These are phyloP conservation scores for Rutstroemia sp. DNA, from an alignment of 2,329 filamentous ascomycete genomes.

Conservation along the genomic window DNA sequence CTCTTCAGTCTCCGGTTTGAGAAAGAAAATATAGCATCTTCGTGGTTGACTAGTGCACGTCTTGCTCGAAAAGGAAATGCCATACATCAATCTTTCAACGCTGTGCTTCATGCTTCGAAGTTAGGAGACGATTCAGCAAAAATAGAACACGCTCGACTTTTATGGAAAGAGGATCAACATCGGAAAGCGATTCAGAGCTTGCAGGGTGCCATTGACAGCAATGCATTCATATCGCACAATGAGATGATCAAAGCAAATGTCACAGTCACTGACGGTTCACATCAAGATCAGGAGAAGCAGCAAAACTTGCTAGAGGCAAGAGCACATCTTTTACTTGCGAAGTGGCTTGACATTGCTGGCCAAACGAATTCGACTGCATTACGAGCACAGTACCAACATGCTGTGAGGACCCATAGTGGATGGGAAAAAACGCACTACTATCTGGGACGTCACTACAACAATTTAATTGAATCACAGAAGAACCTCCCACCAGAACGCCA, in stretches of 20 bases:
- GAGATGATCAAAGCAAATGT: conserved; percentile 16
- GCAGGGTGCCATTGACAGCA: conserved; percentile 74
- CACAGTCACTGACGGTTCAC: conserved; percentile 11
- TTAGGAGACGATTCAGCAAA: conserved; percentile 81
- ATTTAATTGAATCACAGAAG: conserved; percentile 85
- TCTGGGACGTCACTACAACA: conserved; percentile 94
- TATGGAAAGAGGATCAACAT: conserved; percentile 91
- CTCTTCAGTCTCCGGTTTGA: conserved; percentile 43
- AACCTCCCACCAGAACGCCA: conserved; percentile 69
- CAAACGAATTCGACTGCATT: conserved; percentile 81
- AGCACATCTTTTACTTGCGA: conserved; percentile 82
- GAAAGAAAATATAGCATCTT: conserved; percentile 67
- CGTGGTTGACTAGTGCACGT: conserved; percentile 80
- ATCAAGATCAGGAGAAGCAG: conserved; percentile 30
- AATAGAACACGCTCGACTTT: conserved; percentile 85
- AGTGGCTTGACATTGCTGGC: conserved; percentile 94
- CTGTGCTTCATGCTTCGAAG: conserved; percentile 79
- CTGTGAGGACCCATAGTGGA: conserved; percentile 58
- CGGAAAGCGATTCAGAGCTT: conserved; percentile 91
- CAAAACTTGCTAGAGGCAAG: conserved; percentile 60
- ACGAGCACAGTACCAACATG: conserved; percentile 74
- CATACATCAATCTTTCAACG: conserved; percentile 84
- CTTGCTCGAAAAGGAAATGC: conserved; percentile 81
- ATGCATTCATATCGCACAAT: conserved; percentile 55
- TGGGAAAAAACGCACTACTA: conserved; percentile 99